These are phyloP conservation scores for Sclerotinia spermophila DNA, from an alignment of 2,329 filamentous ascomycete genomes.

Conservation along the genomic window DNA sequence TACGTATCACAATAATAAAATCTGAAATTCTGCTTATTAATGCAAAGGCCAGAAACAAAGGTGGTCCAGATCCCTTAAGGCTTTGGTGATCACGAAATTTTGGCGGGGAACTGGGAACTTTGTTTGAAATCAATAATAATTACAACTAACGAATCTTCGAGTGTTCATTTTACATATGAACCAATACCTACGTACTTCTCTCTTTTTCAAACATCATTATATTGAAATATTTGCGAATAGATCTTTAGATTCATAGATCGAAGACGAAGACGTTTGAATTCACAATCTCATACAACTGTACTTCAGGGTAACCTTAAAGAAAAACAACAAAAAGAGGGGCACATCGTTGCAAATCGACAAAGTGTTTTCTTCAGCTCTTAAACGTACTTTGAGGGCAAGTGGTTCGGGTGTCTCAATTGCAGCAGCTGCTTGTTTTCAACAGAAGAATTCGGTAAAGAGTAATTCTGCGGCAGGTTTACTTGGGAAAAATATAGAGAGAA, in stretches of 20 bases:
- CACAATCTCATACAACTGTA: background rate
- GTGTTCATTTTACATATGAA: background rate
- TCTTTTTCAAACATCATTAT: constrained; percentile 11
- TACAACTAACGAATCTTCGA: constrained; percentile 11
- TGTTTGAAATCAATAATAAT: constrained; percentile 30
- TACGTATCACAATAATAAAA: background rate
- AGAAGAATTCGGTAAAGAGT: constrained; percentile 47
- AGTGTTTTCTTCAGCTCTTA: constrained; percentile 84
- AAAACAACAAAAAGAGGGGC: background rate
- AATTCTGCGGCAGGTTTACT: constrained; percentile 30
- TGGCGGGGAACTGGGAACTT: constrained; percentile 22
- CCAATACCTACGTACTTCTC: background rate
- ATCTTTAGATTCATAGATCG: background rate
- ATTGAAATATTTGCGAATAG: background rate
- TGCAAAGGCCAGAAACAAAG: background rate
- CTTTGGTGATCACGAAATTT: constrained; percentile 25
- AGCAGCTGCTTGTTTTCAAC: constrained; percentile 61
- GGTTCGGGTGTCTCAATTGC: constrained; percentile 69
- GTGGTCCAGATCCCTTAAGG: constrained; percentile 22
- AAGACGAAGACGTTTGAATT: background rate
- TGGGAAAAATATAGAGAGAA: constrained; percentile 42
- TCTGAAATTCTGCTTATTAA: constrained; percentile 1
- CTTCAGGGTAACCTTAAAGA: background rate
- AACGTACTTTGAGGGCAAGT: constrained; percentile 72
- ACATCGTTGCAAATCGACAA: constrained; percentile 55